Percentiles rank a stretch among this genome's conserved stretches.
These are phyloP conservation scores for Fibroporia radiculosa DNA, from an alignment of 768 basidiomycete genomes.

Conservation along the genomic window DNA sequence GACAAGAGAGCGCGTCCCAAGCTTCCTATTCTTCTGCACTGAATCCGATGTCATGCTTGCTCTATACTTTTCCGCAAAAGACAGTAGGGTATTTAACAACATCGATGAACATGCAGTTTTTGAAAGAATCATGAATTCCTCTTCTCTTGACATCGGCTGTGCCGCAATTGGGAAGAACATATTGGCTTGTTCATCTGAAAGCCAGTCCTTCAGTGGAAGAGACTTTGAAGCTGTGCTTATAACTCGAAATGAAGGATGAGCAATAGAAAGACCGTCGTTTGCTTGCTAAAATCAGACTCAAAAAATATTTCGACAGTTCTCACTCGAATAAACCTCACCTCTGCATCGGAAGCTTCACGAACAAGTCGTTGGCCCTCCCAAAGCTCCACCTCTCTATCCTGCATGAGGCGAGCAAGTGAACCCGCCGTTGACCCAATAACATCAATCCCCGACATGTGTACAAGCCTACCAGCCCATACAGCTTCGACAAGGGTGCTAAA, in stretches of 20 bases:
- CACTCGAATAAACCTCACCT: slow-evolving; percentile 27
- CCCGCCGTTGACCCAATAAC: slow-evolving; percentile 62
- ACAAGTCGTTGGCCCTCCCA: slow-evolving; percentile 61
- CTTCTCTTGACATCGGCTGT: slow-evolving; percentile 47
- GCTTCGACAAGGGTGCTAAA: slow-evolving; percentile 47
- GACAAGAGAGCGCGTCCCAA: slow-evolving; percentile 54
- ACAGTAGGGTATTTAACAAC: slow-evolving; percentile 34
- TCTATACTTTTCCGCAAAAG: slow-evolving; percentile 53
- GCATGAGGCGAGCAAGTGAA: slow-evolving; percentile 48
- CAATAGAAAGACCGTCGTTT: slow-evolving; percentile 36
- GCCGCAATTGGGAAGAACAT: slow-evolving; percentile 61
- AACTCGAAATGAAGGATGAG: slow-evolving; percentile 53
- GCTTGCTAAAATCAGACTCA: slow-evolving; percentile 5
- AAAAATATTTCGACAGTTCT: not conserved
- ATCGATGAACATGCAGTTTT: slow-evolving; percentile 40
- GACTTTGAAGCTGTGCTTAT: slow-evolving; percentile 59
- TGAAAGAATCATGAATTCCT: slow-evolving; percentile 42
- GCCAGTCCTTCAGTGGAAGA: slow-evolving; percentile 60
- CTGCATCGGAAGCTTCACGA: slow-evolving; percentile 34
- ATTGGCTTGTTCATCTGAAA: slow-evolving; percentile 57
- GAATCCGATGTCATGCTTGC: slow-evolving; percentile 45
- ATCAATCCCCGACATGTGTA: slow-evolving; percentile 55
- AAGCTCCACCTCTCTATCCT: slow-evolving; percentile 56
- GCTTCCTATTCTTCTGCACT: slow-evolving; percentile 52
- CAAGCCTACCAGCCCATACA: slow-evolving; percentile 46